These are phyloP conservation scores for Agapanthus africanus DNA, from an alignment of 106 monocot species.

Conservation along the genomic window DNA sequence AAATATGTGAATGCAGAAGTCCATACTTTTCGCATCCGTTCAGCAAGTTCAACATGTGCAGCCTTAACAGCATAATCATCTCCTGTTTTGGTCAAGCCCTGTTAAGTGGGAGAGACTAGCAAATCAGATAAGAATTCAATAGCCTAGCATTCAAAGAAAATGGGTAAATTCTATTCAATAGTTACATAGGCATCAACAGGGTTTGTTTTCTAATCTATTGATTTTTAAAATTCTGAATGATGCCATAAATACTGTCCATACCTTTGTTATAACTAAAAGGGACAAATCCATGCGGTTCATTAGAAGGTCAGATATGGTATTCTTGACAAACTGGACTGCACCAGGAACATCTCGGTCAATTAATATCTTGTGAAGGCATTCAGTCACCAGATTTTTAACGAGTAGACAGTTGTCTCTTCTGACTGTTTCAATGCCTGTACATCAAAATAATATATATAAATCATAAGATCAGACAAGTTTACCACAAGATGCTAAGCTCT, in stretches of 20 bases:
- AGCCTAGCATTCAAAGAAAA: not conserved
- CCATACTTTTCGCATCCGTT: constrained; percentile 89
- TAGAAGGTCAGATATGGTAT: constrained; percentile 89
- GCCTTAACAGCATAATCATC: constrained; percentile 99
- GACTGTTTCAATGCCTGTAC: constrained; percentile 92
- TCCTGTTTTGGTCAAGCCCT: constrained; percentile 99
- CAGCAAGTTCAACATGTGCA: constrained; percentile 99
- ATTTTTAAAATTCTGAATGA: not conserved
- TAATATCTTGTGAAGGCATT: constrained; percentile 95
- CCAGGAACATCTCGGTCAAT: constrained; percentile 83
- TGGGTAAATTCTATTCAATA: not conserved
- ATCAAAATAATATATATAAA: constrained; percentile 8
- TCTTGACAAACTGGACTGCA: constrained; percentile 91
- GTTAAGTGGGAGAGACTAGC: constrained; percentile 1
- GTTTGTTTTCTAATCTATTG: too few species aligned
- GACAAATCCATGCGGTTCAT: constrained; percentile 98
- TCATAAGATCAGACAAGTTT: not conserved
- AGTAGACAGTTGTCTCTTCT: constrained; percentile 97
- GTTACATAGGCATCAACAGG: not conserved
- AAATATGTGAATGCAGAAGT: constrained; percentile 1
- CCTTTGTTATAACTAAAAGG: constrained; percentile 98
- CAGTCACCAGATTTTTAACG: constrained; percentile 92
- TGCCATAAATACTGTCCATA: constrained; percentile 7
- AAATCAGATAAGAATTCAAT: not conserved
- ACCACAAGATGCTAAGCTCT: not conserved